These are phyloP conservation scores for Scedosporium boydii DNA, from an alignment of 2,329 filamentous ascomycete genomes.

Conservation along the genomic window DNA sequence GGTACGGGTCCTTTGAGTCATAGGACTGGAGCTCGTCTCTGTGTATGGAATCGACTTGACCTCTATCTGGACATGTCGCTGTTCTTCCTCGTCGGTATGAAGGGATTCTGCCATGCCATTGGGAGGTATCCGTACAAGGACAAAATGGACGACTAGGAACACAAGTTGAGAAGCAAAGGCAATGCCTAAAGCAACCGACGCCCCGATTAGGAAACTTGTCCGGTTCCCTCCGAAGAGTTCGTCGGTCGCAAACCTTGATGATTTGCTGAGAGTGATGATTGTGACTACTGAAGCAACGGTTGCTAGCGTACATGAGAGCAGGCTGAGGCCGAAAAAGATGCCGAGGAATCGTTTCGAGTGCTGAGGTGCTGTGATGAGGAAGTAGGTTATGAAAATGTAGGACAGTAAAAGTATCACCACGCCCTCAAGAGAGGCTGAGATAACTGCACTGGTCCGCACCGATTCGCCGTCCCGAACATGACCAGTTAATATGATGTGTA, in stretches of 20 bases:
- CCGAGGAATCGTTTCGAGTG: conserved; percentile 17
- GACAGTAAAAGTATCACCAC: conserved; percentile 24
- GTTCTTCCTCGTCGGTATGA: conserved; percentile 22
- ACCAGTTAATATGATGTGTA: conserved; percentile 30
- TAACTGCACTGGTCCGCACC: conserved; percentile 24
- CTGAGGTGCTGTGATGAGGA: conserved; percentile 13
- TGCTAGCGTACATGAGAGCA: conserved; percentile 33
- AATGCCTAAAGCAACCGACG: conserved; percentile 33
- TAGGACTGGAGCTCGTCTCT: conserved; percentile 20
- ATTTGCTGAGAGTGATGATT: conserved; percentile 30
- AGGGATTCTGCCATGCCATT: conserved; percentile 18
- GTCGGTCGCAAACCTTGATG: conserved; percentile 16
- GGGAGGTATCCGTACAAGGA: conserved; percentile 23
- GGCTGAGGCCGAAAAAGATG: conserved; percentile 25
- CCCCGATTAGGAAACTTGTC: conserved; percentile 30
- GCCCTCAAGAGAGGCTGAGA: conserved; percentile 27
- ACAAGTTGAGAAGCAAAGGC: conserved; percentile 37
- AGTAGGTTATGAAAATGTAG: conserved; percentile 21
- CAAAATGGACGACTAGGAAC: conserved; percentile 36
- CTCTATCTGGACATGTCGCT: conserved; percentile 20
- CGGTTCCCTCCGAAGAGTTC: conserved; percentile 22
- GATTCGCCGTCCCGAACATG: conserved; percentile 19
- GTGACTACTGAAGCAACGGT: conserved; percentile 34
- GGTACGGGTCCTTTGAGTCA: conserved; percentile 16
- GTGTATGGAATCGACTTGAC: conserved; percentile 46